A percentile compares a stretch with the other conserved stretches of the same genome.
These are phyloP conservation scores for Pleurotus cornucopiae DNA, from an alignment of 768 basidiomycete genomes.

Conservation along the genomic window DNA sequence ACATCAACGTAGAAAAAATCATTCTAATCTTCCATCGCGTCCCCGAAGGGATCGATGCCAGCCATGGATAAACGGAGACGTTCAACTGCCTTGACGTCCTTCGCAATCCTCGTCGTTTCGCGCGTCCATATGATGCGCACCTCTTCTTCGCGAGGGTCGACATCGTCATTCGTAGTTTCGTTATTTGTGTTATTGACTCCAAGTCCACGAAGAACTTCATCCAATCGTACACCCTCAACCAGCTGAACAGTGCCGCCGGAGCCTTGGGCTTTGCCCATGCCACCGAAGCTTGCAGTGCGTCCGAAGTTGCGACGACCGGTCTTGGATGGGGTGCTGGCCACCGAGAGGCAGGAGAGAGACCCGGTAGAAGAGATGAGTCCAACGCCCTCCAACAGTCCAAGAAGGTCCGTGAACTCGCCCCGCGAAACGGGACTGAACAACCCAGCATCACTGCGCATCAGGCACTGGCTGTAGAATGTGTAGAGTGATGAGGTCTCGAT, in stretches of 20 bases:
- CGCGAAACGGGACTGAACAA: conserved; percentile 64
- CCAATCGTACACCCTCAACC: conserved; percentile 57
- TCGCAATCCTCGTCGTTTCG: conserved; percentile 40
- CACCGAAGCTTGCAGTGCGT: conserved; percentile 56
- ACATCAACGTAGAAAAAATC: neutral
- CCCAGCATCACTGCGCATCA: conserved; percentile 50
- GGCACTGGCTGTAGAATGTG: conserved; percentile 55
- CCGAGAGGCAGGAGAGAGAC: conserved; percentile 19
- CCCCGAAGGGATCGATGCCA: conserved; percentile 29
- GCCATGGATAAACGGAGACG: conserved; percentile 2
- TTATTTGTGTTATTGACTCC: conserved; percentile 37
- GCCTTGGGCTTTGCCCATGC: conserved; percentile 28
- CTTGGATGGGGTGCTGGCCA: conserved; percentile 34
- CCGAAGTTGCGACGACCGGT: conserved; percentile 49
- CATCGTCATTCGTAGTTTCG: conserved; percentile 16
- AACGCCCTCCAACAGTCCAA: conserved; percentile 68
- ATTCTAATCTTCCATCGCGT: conserved; percentile 40
- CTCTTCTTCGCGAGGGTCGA: conserved; percentile 46
- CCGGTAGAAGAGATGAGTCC: conserved; percentile 53
- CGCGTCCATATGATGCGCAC: conserved; percentile 49
- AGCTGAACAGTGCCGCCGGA: conserved; percentile 45
- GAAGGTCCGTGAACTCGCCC: conserved; percentile 72
- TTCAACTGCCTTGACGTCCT: conserved; percentile 35
- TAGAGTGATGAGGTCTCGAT: conserved; percentile 63
- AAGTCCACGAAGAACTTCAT: conserved; percentile 69